Evolutionary conservation across 805 yeast genomes (phyloP).

Genomic region (Ogataea neopini): DNA sequence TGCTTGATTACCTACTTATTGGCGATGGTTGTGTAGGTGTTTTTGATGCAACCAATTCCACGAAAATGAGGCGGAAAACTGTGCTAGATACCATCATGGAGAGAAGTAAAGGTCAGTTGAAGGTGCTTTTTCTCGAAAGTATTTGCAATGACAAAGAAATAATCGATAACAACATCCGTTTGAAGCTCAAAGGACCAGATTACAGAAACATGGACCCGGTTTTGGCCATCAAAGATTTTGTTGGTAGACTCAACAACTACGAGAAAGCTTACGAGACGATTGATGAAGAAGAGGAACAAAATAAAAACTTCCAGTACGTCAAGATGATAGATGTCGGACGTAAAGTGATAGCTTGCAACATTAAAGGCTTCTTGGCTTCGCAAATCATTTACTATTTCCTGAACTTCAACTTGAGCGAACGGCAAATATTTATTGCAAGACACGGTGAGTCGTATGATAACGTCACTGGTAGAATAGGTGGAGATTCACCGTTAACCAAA

Average conservation of each 20-base stretch:
- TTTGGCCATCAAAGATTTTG: constrained; percentile 76
- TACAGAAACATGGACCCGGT: constrained; percentile 84
- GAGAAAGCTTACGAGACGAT: constrained; percentile 89
- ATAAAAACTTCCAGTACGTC: constrained; percentile 75
- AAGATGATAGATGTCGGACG: constrained; percentile 96
- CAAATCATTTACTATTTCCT: constrained; percentile 89
- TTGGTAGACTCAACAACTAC: constrained; percentile 77
- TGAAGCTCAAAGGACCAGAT: constrained; percentile 92
- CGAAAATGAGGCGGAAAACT: constrained; percentile 59
- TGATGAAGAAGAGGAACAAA: constrained; percentile 66
- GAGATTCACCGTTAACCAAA: constrained; percentile 78
- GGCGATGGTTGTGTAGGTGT: constrained; percentile 93
- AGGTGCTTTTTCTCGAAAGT: constrained; percentile 83
- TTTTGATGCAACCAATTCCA: constrained; percentile 82
- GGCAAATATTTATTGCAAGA: constrained; percentile 93
- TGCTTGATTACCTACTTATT: constrained; percentile 74
- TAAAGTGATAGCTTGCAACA: constrained; percentile 88
- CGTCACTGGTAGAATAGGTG: constrained; percentile 84
- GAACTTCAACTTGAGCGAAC: constrained; percentile 82
- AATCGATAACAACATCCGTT: constrained; percentile 75
- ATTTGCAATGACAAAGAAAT: constrained; percentile 78
- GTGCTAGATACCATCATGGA: constrained; percentile 59
- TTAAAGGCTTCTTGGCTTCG: constrained; percentile 84
- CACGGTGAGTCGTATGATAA: constrained; percentile 93
- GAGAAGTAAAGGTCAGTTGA: constrained; percentile 60